phyloP scores from a whole-genome alignment of 495 filamentous ascomycete species.

The Tuber aestivum region DNA sequence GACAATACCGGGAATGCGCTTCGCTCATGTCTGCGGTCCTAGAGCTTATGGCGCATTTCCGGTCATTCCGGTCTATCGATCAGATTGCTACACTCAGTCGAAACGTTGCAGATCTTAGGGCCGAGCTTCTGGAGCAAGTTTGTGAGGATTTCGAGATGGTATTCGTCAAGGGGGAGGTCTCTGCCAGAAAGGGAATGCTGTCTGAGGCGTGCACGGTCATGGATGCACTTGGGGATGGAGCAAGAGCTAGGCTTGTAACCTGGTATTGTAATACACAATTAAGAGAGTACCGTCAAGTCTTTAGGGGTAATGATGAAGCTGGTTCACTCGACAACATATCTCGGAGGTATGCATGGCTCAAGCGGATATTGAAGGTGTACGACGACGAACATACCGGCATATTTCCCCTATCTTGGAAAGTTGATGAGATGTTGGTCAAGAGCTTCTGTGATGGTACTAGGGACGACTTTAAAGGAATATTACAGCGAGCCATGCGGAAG shows the following conservation, averaged over 20 bases:
- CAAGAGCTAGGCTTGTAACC: slow-evolving; percentile 71
- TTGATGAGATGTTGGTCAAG: slow-evolving; percentile 84
- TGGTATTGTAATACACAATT: slow-evolving; percentile 99
- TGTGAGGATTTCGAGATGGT: slow-evolving; percentile 97
- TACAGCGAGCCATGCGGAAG: slow-evolving; percentile 75
- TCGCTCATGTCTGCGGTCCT: slow-evolving; percentile 91
- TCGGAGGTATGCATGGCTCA: slow-evolving; percentile 91
- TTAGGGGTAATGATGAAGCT: slow-evolving; percentile 88
- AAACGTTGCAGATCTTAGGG: slow-evolving; percentile 89
- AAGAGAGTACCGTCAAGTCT: slow-evolving; percentile 90
- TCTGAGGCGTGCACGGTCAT: slow-evolving; percentile 86
- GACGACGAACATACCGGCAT: slow-evolving; percentile 87
- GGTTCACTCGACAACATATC: slow-evolving; percentile 96
- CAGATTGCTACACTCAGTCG: slow-evolving; percentile 92
- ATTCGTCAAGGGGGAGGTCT: slow-evolving; percentile 84
- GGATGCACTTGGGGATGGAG: slow-evolving; percentile 90
- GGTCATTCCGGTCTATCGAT: slow-evolving; percentile 93
- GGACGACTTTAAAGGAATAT: slow-evolving; percentile 89
- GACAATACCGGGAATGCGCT: slow-evolving; percentile 95
- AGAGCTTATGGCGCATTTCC: slow-evolving; percentile 98
- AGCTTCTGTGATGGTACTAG: slow-evolving; percentile 90
- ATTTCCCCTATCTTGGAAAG: slow-evolving; percentile 82
- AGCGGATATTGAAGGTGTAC: slow-evolving; percentile 89
- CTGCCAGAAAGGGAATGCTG: slow-evolving; percentile 61
- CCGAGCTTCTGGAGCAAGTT: slow-evolving; percentile 89